phyloP scores from a whole-genome alignment of 2,329 filamentous ascomycete species.

The Aureobasidium sp. region DNA sequence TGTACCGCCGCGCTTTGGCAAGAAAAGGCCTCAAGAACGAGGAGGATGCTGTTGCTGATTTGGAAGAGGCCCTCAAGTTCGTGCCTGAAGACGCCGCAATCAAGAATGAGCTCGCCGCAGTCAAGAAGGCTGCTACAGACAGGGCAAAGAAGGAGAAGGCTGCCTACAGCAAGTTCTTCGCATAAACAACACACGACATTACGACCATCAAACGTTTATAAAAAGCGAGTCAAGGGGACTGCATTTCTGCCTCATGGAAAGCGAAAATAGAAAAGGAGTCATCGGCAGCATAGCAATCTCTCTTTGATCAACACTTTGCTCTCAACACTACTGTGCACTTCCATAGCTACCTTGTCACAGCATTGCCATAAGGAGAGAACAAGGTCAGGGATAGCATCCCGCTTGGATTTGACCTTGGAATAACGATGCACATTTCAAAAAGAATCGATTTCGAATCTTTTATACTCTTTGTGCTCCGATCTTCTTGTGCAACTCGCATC shows the following conservation, averaged over 20 bases:
- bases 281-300: neutral
- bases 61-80: conserved; percentile 39
- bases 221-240: neutral
- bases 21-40: conserved; percentile 72
- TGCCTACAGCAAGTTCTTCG: conserved; percentile 87
- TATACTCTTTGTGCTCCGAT: neutral
- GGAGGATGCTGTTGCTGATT: conserved; percentile 56
- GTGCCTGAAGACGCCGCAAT: conserved; percentile 67
- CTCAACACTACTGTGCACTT: too few species aligned
- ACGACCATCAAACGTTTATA: conserved; percentile 4
- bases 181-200: conserved; percentile 20
- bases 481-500: neutral
- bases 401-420: too few species aligned
- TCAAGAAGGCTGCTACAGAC: conserved; percentile 69
- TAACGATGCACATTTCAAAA: neutral
- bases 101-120: conserved; percentile 63
- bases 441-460: neutral
- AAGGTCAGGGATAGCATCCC: too few species aligned
- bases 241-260: neutral
- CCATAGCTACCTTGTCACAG: too few species aligned
- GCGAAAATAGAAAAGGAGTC: neutral
- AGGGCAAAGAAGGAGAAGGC: conserved; percentile 84
- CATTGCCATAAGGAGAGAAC: too few species aligned
- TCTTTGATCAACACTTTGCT: neutral
- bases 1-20: conserved; percentile 77